Base-by-base conservation (phyloP, 345 rosid genomes). In the Hibiscus trionum region DNA sequence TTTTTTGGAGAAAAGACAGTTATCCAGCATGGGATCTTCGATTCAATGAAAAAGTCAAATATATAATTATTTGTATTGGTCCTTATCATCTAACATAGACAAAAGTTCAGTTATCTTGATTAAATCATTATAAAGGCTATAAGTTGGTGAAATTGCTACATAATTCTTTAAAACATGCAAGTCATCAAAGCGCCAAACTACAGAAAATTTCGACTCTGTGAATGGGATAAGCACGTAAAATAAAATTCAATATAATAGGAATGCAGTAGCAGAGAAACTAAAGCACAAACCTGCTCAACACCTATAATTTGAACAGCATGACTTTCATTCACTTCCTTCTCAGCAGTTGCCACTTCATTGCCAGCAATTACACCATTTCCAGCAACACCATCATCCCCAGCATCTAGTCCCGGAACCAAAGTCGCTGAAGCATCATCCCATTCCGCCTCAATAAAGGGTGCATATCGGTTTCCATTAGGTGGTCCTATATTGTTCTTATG, bases 401-500 rank as follows among this genome's bases (percentile, higher is more conserved):
- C 85, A 68, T 82, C 91, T 44, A 79, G 85, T 67, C 97, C 90
- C 7, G 93, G 97, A 73, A 87, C 61, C 60, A 91, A 69, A 78
- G 87, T 75, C 53, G 75, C 67, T 71, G 57, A 71, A 61, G 72
- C 87, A 83, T 91, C 93, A 73, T 85, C 83, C 97, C 94, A 89
- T 80, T 89, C 97, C 70, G 86, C 94, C 76, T 91, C 97, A 47
- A 87, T 8, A 66, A 89, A 91, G 1, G 93, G 94, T 0, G 97
- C 94, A 80, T 91, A 89, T 39, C 94, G 84, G 66, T 85, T 86
- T 72, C 91, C 97, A 63, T 81, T 90, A 21, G 97, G 98, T 49
- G 98, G 96, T 71, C 98, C 98, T 71, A 91, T 87, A 77, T 88
- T 86, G 71, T 26, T 58, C 33, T 58, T 58, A 26, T 58, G 61